Evolutionary conservation across 805 yeast genomes (phyloP).

Genomic region (Spathaspora sp.): DNA sequence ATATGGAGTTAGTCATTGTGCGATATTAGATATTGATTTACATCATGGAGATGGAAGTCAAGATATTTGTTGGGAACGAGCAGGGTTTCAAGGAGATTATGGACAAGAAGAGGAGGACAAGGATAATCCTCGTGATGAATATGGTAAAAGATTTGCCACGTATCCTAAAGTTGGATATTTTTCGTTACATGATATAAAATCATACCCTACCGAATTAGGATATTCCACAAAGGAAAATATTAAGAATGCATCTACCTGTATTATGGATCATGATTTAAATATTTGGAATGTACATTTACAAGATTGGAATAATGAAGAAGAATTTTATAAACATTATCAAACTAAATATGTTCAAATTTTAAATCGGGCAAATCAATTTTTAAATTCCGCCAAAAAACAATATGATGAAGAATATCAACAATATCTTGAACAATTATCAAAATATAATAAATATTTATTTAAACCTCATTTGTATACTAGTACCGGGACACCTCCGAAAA

Average conservation of each 20-base stretch:
- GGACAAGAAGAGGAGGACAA: conserved; percentile 48
- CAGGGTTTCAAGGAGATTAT: conserved; percentile 50
- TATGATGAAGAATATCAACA: conserved; percentile 33
- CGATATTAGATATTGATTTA: conserved; percentile 75
- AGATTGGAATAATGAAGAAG: conserved; percentile 58
- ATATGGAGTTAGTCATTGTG: conserved; percentile 73
- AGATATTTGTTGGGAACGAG: conserved; percentile 79
- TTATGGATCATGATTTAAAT: conserved; percentile 71
- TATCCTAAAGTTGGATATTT: conserved; percentile 75
- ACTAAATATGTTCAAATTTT: conserved; percentile 59
- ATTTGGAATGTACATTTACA: conserved; percentile 84
- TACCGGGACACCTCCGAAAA: conserved; percentile 8
- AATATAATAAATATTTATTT: conserved; percentile 28
- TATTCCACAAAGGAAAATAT: conserved; percentile 69
- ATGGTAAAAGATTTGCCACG: conserved; percentile 40
- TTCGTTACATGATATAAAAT: conserved; percentile 79
- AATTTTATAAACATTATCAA: conserved; percentile 60
- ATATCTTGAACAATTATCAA: conserved; percentile 20
- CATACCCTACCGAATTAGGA: conserved; percentile 80
- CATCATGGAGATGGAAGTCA: conserved; percentile 92
- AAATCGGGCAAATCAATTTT: conserved; percentile 63
- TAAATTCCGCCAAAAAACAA: conserved; percentile 45
- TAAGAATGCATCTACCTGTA: conserved; percentile 74
- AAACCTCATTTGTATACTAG: conserved; percentile 25
- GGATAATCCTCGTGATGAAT: conserved; percentile 41